Conservation (phyloP, 306 rosid species). For the Cucurbita pepo region DNA sequence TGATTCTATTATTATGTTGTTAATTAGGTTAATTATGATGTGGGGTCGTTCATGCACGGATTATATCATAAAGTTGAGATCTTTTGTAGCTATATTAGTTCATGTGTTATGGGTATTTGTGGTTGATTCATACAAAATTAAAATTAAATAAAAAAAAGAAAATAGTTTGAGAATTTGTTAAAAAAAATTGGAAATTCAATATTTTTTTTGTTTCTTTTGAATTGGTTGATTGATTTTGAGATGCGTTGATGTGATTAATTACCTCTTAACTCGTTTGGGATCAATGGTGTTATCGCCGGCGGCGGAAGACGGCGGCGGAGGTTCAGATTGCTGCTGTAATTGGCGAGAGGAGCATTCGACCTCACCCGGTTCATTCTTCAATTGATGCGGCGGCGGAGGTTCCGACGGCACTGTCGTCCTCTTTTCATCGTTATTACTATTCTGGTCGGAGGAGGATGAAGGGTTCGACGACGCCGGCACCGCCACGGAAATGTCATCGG, state of each 20-base stretch:
- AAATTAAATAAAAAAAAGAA: too few species aligned
- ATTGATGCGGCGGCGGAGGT: conserved; percentile 10
- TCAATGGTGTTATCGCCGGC: conserved; percentile 29
- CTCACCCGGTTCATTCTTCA: conserved; percentile 51
- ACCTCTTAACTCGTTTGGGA: conserved; percentile 95
- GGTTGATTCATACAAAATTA: too few species aligned
- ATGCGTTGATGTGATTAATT: not conserved
- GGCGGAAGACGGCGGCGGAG: conserved; percentile 7
- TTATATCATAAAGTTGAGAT: not conserved
- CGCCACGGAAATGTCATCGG: conserved; percentile 37
- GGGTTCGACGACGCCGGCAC: conserved; percentile 38
- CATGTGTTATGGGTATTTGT: too few species aligned
- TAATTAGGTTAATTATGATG: not conserved
- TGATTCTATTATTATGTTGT: not conserved
- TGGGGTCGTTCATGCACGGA: not conserved
- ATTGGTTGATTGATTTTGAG: not conserved
- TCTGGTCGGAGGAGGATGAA: conserved; percentile 72
- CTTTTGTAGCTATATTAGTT: not conserved
- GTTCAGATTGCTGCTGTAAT: conserved; percentile 3
- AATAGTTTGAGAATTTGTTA: too few species aligned
- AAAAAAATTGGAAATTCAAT: not conserved
- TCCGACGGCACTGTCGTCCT: conserved; percentile 12
- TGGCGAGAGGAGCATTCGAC: conserved; percentile 37
- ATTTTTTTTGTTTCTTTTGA: not conserved
- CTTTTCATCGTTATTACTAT: conserved; percentile 49